phyloP scores from a whole-genome alignment of 2,329 filamentous ascomycete species.

The Aspergillus udagawae region DNA sequence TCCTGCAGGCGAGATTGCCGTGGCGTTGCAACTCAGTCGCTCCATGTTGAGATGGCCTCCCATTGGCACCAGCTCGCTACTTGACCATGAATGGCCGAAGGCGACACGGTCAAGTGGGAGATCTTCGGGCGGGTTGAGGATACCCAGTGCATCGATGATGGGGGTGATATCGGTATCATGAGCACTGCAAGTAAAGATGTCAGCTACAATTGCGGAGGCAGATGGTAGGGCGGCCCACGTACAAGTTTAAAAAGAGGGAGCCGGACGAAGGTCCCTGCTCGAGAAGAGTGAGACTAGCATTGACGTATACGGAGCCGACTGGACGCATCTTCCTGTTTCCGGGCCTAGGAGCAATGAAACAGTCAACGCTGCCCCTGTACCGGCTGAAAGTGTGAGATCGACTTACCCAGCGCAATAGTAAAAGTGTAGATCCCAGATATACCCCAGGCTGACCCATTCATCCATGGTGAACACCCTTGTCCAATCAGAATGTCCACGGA shows the following conservation, averaged over 20 bases:
- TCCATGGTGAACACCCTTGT: conserved; percentile 21
- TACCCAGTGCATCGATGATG: conserved; percentile 17
- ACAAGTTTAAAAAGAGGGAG: conserved; percentile 15
- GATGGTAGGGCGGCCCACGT: not conserved
- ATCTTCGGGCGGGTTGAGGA: conserved; percentile 13
- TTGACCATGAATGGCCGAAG: conserved; percentile 14
- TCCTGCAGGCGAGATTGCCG: conserved; percentile 9
- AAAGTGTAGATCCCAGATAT: conserved; percentile 15
- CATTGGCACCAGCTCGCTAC: conserved; percentile 17
- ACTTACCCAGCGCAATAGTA: conserved; percentile 21
- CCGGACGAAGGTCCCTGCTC: conserved; percentile 14
- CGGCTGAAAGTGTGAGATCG: not conserved
- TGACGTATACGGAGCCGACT: conserved; percentile 19
- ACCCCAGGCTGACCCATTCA: conserved; percentile 19
- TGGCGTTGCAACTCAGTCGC: conserved; percentile 17
- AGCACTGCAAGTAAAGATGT: conserved; percentile 2
- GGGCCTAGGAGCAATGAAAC: conserved; percentile 4
- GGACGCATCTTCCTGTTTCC: conserved; percentile 16
- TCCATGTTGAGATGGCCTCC: conserved; percentile 21
- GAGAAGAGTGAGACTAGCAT: conserved; percentile 16
- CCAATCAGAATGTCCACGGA: conserved; percentile 17
- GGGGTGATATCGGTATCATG: conserved; percentile 18
- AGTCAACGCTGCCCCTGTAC: not conserved
- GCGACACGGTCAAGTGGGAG: conserved; percentile 16
- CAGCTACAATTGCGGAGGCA: not conserved